Percentiles rank a stretch among this genome's conserved stretches.
phyloP scores from a whole-genome alignment of 495 filamentous ascomycete species.

The Clavariopsis aquatica region DNA sequence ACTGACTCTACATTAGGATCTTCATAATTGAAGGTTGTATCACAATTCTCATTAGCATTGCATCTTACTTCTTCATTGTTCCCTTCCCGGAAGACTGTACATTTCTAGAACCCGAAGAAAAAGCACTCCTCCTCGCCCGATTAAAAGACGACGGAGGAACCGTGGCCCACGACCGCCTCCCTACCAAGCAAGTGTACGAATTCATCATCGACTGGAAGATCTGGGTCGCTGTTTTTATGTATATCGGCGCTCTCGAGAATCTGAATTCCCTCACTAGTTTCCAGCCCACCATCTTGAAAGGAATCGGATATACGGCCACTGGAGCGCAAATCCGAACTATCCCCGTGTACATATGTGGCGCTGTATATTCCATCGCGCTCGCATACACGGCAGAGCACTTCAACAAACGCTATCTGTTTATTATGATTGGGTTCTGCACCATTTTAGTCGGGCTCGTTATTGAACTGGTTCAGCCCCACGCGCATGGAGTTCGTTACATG shows the following conservation, averaged over 20 bases:
- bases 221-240: slow-evolving; percentile 26
- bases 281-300: slow-evolving; percentile 56
- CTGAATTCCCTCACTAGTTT: slow-evolving; percentile 67
- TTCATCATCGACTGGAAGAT: slow-evolving; percentile 38
- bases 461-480: slow-evolving; percentile 41
- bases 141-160: slow-evolving; percentile 44
- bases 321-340: slow-evolving; percentile 69
- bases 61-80: slow-evolving; percentile 59
- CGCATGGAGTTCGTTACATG: slow-evolving; percentile 65
- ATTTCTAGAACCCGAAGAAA: slow-evolving; percentile 50
- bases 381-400: slow-evolving; percentile 61
- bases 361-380: slow-evolving; percentile 57
- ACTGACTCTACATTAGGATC: slow-evolving; percentile 49
- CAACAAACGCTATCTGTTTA: slow-evolving; percentile 60
- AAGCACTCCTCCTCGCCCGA: slow-evolving; percentile 44
- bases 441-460: slow-evolving; percentile 66
- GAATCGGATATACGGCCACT: slow-evolving; percentile 55
- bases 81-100: slow-evolving; percentile 66
- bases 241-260: slow-evolving; percentile 31
- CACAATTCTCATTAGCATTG: slow-evolving; percentile 56
- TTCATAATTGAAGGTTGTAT: slow-evolving; percentile 56
- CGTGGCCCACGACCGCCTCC: slow-evolving; percentile 10
- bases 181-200: neutral
- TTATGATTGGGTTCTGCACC: slow-evolving; percentile 58
- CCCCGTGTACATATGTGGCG: slow-evolving; percentile 63